Base-by-base conservation (phyloP, 129 eudicot species). In the Chrysanthemum makinoi region DNA sequence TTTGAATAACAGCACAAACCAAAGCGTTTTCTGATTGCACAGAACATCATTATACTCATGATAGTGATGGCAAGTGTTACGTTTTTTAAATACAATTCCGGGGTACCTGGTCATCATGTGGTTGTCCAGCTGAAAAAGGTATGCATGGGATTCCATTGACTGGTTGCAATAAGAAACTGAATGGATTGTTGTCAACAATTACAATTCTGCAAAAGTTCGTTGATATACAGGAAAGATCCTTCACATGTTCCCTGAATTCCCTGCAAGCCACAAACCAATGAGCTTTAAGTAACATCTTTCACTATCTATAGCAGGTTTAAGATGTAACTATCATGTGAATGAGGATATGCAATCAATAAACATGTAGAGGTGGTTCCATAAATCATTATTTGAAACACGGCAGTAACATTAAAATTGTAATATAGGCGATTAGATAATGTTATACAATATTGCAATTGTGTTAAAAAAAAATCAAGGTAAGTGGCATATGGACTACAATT, bases 81-180 rank as follows among this genome's bases (percentile, higher is more conserved):
- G 11, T 18, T 51, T 52, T 64, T 14, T 17, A 73, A 65, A 53
- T 20, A 39, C 8, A 16, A 43, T 16, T 51, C 63, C 17, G 0
- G 11, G 28, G 18, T 85, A 92, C 98, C 98, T 92, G 95, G 10
- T 83, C 86, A 78, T 95, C 99, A 15, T 84, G 89, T 9, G 99
- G 99, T 70, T 95, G 97, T 74, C 99, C 96, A 24, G 97, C 94
- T 74, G 99, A 90, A 78, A 95, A 95, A 72, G 99, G 99, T 46
- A 95, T 79, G 83, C 99, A 95, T 18, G 99, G 99, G 70, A 95
- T 90, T 61, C 99, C 99, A 73, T 95, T 95, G 52, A 88, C 73
- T 14, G 97, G 99, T 81, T 95, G 99, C 84, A 90, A 75, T 72
- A 95, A 82, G 88, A 95, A 95, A 77, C 99, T 95, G 80, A 95